Evolutionary conservation across 768 basidiomycete genomes (phyloP), one percentile per base, ranked within the genome.

Genomic region (Cystobasidium onofrii): DNA sequence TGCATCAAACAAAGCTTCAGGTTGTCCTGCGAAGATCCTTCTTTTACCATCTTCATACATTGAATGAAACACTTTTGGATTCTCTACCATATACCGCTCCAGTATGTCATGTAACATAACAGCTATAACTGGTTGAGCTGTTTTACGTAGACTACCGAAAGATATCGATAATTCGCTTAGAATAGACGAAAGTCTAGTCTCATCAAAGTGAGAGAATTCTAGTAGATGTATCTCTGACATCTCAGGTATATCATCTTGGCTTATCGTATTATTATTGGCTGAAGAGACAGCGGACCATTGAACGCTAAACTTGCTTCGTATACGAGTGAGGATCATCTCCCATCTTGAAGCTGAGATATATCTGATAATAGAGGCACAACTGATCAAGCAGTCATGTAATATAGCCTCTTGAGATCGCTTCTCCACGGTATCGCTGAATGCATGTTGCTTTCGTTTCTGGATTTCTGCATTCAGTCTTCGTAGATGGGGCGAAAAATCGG

Each of bases 261-360:
- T 13, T 25, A n/a, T 55, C 3, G 54, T 34, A 29, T 39, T 39
- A 29, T 27, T 60, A 27, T 54, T 39, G 39, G 39, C 39, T 6
- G 39, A 39, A 6, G 46, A 50, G 6, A 50, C 57, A 60, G 25
- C 33, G 13, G 15, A 60, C 57, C 57, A 60, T 29, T 71, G 43
- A 4, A 31, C 46, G 18, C 46, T 36, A 60, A 71, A 15, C 25
- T 55, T 34, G 29, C 36, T 60, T 17, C 69, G 50, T 9, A 71
- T 29, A 1, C 39, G n/a, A 29, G 69, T 29, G 18, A 57, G 69
- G 20, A 71, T 43, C 20, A 71, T 36, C 20, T 71, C 69, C 69
- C 69, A 71, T n/a, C 69, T 29, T 29, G 69, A 71, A n/a, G 69
- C 69, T 36, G 69, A 71, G 20, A 71, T 41, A 36, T 71, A 71